Evolutionary conservation across 768 basidiomycete species (phyloP), one percentile per base, ranked within the genome.

Genomic region (Tulasnella sp.): DNA sequence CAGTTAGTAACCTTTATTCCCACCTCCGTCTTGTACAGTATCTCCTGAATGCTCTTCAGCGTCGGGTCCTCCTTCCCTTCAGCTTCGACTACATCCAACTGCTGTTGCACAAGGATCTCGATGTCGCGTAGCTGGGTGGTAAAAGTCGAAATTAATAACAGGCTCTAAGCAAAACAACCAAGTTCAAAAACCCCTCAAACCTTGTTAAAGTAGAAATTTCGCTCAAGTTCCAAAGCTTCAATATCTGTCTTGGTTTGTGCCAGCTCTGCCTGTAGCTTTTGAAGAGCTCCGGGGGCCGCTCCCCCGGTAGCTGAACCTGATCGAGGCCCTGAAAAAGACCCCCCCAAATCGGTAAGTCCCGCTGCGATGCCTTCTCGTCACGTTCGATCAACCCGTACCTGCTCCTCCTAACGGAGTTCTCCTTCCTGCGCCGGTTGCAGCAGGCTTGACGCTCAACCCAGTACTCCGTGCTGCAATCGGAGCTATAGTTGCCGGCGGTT

Each of bases 181-280:
- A 22, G 38, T 34, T 74, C 74, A 64, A 12, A 71, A 79, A 75
- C 68, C 54, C 58, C 52, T 52, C 39, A 37, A 79, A 97, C 96
- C 89, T 98, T 99, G 81, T 92, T 91, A 83, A 99, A 99, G 84
- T 99, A 99, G 83, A 99, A 99, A 83, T 99, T 96, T 67, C 96
- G 86, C 84, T 99, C 97, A 86, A 96, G 98, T 86, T 99, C 96
- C 49, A 99, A 85, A 0, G 93, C 93, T 81, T 96, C 95, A 79
- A 97, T 85, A 81, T 94, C 92, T 0, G 85, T 82, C 42, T 89
- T 88, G 85, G 97, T 86, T 78, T 99, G 97, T 78, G 89, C 87
- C 75, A 97, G 85, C 83, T 98, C 94, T 0, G 85, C 83, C 78
- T 92, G 92, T 75, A 97, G 84, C 54, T 86, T 86, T 78, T 79